Conservation (phyloP, 495 filamentous ascomycete genomes). For the Penicillium psychrofluorescens region DNA sequence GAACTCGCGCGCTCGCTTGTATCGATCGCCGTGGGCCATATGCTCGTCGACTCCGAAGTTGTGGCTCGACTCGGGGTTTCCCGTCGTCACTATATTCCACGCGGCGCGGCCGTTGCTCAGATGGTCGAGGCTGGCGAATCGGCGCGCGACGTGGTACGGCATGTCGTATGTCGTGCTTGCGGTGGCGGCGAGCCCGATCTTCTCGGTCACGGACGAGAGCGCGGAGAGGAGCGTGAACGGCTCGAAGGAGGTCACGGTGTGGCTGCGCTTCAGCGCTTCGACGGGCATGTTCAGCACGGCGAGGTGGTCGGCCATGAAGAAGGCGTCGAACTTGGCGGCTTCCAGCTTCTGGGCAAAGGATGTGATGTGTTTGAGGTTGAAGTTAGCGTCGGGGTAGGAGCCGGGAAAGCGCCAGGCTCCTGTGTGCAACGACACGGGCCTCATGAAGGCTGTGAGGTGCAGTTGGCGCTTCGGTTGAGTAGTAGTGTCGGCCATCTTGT, state of each 20-base stretch:
- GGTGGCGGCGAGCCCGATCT: conserved; percentile 48
- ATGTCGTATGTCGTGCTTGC: conserved; percentile 56
- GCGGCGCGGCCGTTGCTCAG: conserved; percentile 47
- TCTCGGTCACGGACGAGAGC: conserved; percentile 35
- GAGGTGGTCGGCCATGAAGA: conserved; percentile 57
- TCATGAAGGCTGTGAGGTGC: conserved; percentile 54
- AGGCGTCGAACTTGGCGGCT: conserved; percentile 53
- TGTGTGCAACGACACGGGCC: conserved; percentile 48
- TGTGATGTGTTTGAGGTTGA: conserved; percentile 48
- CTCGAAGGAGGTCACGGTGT: conserved; percentile 48
- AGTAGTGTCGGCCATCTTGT: conserved; percentile 9
- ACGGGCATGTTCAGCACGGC: conserved; percentile 52
- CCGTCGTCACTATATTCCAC: conserved; percentile 36
- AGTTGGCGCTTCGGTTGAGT: conserved; percentile 19
- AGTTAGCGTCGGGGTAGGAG: conserved; percentile 50
- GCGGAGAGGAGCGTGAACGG: conserved; percentile 44
- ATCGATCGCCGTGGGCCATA: conserved; percentile 26
- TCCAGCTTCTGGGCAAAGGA: conserved; percentile 50
- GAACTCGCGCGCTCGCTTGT: conserved; percentile 33
- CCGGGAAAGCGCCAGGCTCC: conserved; percentile 53
- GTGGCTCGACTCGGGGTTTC: conserved; percentile 28
- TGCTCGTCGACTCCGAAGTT: conserved; percentile 32
- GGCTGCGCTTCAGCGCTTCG: conserved; percentile 49
- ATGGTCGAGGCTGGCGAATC: conserved; percentile 56
- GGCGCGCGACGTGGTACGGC: conserved; percentile 56